Evolutionary conservation across 1,284 basidiomycete species (phyloP), one percentile per base, ranked within the genome.

Genomic region (Cystobasidium slooffiae): DNA sequence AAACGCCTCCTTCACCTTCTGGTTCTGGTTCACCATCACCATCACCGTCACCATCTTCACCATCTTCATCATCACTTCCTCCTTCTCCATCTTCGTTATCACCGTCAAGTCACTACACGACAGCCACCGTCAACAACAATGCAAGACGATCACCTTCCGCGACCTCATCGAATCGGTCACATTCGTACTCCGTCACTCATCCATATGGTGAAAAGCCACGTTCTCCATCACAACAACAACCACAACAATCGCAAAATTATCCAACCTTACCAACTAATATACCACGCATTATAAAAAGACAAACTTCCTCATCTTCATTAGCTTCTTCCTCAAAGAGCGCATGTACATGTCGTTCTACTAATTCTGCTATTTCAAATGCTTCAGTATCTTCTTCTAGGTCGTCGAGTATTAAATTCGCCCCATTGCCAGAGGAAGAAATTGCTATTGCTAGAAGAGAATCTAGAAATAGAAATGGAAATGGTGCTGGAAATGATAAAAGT

Each of bases 341-440:
- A 9, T 72, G 69, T 56, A 72, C 69, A 53, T 72, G 69, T 46
- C 44, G 22, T 18, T 55, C 52, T 8, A 68, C 58, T 47, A 44
- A 52, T 24, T 68, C 66, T 18, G 46, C 39, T 37, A 44, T 53
- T 18, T 66, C 64, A n/a, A 55, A 37, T 39, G 51, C 64, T 31
- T n/a, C 55, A 56, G 55, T 18, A 56, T 9, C 65, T 10, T 9
- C 65, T 10, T 55, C 62, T 44, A 7, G 70, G 3, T 56, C 70
- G 12, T 47, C 41, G 5, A 73, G 70, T 22, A 47, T 73, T 18
- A 62, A 51, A 8, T 73, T 73, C 46, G 70, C 62, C 18, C 70
- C 70, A 2, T 44, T 73, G 20, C 70, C 70, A 4, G 70, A 65
- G 44, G 70, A 73, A 39, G 70, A 65, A 43, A 12, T 73, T 14